Base-by-base conservation (phyloP, 2,329 filamentous ascomycete genomes). In the Nigrospora oryzae region DNA sequence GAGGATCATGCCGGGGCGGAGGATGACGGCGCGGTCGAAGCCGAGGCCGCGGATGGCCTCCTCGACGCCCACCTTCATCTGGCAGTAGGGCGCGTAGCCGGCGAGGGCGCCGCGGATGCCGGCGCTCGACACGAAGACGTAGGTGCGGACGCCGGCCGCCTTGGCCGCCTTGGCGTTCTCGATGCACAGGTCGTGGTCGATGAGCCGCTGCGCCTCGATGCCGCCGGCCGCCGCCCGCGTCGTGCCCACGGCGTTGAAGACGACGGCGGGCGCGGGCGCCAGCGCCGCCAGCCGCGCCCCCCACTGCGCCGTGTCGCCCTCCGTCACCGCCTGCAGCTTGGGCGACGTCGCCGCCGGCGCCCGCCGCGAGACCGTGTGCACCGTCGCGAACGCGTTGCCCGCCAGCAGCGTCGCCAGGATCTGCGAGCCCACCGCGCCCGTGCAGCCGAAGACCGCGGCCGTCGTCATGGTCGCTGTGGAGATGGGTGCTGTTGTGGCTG, bases 1-100 rank as follows among this genome's bases (percentile, higher is more conserved):
- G 2, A 89, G 63, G 53, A 96, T 86, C 49, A 89, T 51, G 0
- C 86, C 90, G 0, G 90, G 90, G 38, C 81, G 64, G 17, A 84
- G 40, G 44, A 96, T 83, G 45, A 95, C 76, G 5, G 82, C 83
- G 52, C 86, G 80, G 41, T 90, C 85, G 58, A 95, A 95, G 5
- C 70, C 83, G 4, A 91, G 66, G 36, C 67, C 77, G 60, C 79
- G 77, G 48, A 95, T 75, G 14, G 80, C 71, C 32, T 94, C 84
- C 63, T 97, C 91, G 36, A 95, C 79, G 55, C 93, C 86, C 19
- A 79, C 81, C 72, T 96, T 96, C 87, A 96, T 93, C 63, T 70
- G 51, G 68, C 79, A 50, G 65, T 74, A 65, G 57, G 71, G 66
- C 60, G 77, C n/a, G 68, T 71, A 42, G 63, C 65, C 40, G 37